Evolutionary conservation across 2,329 filamentous ascomycete species (phyloP).

Genomic region (Epichloe glyceriae): DNA sequence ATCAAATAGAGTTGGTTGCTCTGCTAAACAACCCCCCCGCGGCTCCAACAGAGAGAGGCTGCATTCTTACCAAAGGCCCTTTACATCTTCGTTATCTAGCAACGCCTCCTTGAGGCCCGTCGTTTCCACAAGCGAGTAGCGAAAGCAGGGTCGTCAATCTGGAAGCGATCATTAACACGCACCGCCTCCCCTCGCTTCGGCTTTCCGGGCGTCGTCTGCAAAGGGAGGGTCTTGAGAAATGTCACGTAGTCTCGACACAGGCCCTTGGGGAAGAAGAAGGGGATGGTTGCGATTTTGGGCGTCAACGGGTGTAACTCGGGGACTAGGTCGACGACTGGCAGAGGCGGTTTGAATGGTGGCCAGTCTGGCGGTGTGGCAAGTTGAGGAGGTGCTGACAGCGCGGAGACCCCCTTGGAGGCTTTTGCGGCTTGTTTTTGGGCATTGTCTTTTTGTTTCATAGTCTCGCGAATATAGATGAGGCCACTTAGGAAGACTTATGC

Average conservation of each 20-base stretch:
- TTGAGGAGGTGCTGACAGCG: constrained; percentile 6
- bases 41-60: background rate
- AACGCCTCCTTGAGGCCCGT: constrained; percentile 59
- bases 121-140: constrained; percentile 59
- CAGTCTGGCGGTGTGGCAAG: constrained; percentile 37
- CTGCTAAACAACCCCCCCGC: too few relatives aligned
- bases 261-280: constrained; percentile 59
- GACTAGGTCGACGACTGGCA: constrained; percentile 51
- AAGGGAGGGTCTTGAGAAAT: constrained; percentile 55
- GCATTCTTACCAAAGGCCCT: constrained; percentile 31
- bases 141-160: constrained; percentile 64
- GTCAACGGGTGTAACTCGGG: constrained; percentile 38
- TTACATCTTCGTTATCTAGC: constrained; percentile 25
- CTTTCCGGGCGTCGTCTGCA: constrained; percentile 64
- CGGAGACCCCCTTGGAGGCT: constrained; percentile 10
- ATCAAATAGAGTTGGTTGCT: too few relatives aligned
- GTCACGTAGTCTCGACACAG: constrained; percentile 66
- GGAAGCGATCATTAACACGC: constrained; percentile 80
- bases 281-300: constrained; percentile 58
- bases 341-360: constrained; percentile 57
- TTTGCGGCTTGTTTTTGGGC: constrained; percentile 22
- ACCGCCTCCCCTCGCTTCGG: constrained; percentile 72
- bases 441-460: constrained; percentile 10
- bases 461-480: too few relatives aligned
- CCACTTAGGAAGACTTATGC: too few relatives aligned